These are phyloP conservation scores for Skeletonema tropicum DNA, from an alignment of 108 stramenopile genomes.

Conservation along the genomic window DNA sequence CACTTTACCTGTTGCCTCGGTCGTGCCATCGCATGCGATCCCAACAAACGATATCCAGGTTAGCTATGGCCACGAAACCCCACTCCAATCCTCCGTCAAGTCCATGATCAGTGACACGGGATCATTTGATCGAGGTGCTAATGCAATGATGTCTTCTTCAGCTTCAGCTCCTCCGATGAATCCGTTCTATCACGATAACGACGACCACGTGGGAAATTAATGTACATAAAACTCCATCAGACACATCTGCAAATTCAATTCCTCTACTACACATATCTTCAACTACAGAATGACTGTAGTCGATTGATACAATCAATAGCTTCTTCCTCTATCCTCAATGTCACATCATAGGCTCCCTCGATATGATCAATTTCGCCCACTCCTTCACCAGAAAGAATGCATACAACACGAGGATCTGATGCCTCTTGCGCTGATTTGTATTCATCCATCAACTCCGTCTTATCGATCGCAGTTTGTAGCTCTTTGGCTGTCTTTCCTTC, in stretches of 20 bases:
- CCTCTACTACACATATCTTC: too few species aligned
- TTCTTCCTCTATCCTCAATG: slow-evolving; percentile 55
- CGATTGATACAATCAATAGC: slow-evolving; percentile 35
- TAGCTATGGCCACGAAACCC: not conserved
- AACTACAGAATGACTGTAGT: slow-evolving; percentile 5
- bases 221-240: too few species aligned
- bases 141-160: not conserved
- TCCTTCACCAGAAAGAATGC: slow-evolving; percentile 66
- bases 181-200: not conserved
- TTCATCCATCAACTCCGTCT: slow-evolving; percentile 23
- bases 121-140: too few species aligned
- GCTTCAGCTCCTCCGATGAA: not conserved
- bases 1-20: not conserved
- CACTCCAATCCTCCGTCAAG: too few species aligned
- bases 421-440: slow-evolving; percentile 36
- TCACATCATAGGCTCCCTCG: slow-evolving; percentile 65
- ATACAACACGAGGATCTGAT: slow-evolving; percentile 28
- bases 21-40: not conserved
- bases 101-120: too few species aligned
- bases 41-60: not conserved
- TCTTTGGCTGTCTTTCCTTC: slow-evolving; percentile 46
- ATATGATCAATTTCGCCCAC: slow-evolving; percentile 65
- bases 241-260: too few species aligned
- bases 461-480: slow-evolving; percentile 17
- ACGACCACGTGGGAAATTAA: too few species aligned